Conservation (phyloP, 306 rosid genomes). For the Chamaecrista fasciculata region DNA sequence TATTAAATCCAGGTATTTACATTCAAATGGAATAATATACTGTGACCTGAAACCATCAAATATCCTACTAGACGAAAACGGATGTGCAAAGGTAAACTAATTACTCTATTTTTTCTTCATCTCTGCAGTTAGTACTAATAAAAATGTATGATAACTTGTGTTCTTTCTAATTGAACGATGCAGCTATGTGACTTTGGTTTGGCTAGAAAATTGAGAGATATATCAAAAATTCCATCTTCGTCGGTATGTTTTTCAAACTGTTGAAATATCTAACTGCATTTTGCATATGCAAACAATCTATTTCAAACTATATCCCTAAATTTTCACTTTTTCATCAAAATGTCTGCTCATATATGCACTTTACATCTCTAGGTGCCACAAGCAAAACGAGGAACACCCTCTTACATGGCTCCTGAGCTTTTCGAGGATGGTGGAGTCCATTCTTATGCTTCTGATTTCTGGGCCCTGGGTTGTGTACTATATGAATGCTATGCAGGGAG, state of each 20-base stretch:
- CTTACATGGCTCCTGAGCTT: conserved; percentile 98
- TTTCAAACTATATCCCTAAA: conserved; percentile 8
- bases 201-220: conserved; percentile 85
- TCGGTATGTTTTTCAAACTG: conserved; percentile 47
- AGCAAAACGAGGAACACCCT: conserved; percentile 97
- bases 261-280: conserved; percentile 12
- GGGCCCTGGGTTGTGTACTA: conserved; percentile 98
- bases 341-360: conserved; percentile 31
- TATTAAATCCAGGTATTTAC: conserved; percentile 62
- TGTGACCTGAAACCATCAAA: conserved; percentile 97
- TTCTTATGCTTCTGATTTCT: conserved; percentile 90
- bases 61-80: conserved; percentile 88
- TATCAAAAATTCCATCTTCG: conserved; percentile 72
- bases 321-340: conserved; percentile 21
- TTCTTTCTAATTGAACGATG: conserved; percentile 28
- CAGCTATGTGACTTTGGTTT: conserved; percentile 98
- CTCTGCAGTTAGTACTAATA: conserved; percentile 1
- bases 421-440: conserved; percentile 94
- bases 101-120: background rate
- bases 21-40: conserved; percentile 85
- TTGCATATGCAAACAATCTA: background rate
- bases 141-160: background rate
- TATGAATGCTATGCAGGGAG: conserved; percentile 89
- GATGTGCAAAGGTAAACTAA: conserved; percentile 65
- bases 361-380: conserved; percentile 66